Percentiles rank a stretch among this genome's conserved stretches.
Conservation (phyloP, 139 green algal genomes). For the Chlamydomonas incerta region DNA sequence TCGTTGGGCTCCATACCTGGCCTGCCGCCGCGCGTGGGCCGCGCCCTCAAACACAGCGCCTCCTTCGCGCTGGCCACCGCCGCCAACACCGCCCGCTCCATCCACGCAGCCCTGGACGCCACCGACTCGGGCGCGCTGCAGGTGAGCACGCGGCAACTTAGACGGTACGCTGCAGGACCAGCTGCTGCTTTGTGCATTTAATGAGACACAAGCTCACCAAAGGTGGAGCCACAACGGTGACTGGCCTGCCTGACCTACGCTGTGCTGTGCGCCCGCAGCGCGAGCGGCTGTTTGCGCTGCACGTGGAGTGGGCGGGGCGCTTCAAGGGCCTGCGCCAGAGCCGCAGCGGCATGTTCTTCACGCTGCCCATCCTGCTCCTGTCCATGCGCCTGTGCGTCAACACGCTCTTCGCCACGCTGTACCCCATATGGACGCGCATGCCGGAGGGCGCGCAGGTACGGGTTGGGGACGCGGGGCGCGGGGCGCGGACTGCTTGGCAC, state of each 20-base stretch:
- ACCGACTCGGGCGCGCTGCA: slow-evolving; percentile 44
- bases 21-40: slow-evolving; percentile 9
- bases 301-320: slow-evolving; percentile 25
- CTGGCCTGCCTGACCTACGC: too few relatives aligned
- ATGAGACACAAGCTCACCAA: too few relatives aligned
- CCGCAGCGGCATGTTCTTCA: slow-evolving; percentile 66
- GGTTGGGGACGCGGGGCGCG: too few relatives aligned
- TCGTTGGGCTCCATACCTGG: neutral
- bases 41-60: neutral
- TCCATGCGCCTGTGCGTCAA: slow-evolving; percentile 48
- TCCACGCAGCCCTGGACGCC: slow-evolving; percentile 31
- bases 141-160: too few relatives aligned
- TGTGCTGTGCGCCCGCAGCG: neutral
- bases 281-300: slow-evolving; percentile 52
- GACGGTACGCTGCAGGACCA: too few relatives aligned
- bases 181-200: too few relatives aligned
- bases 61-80: slow-evolving; percentile 31
- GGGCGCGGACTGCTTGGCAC: too few relatives aligned
- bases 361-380: slow-evolving; percentile 62
- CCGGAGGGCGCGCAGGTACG: slow-evolving; percentile 42
- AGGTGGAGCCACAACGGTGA: too few relatives aligned
- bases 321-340: slow-evolving; percentile 39
- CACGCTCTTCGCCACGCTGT: slow-evolving; percentile 58
- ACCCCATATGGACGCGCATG: slow-evolving; percentile 50
- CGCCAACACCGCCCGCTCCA: slow-evolving; percentile 15